Evolutionary conservation across 176 grass and related monocot species (phyloP), one percentile per base, ranked within the genome.

Genomic region (Oryza australiensis): DNA sequence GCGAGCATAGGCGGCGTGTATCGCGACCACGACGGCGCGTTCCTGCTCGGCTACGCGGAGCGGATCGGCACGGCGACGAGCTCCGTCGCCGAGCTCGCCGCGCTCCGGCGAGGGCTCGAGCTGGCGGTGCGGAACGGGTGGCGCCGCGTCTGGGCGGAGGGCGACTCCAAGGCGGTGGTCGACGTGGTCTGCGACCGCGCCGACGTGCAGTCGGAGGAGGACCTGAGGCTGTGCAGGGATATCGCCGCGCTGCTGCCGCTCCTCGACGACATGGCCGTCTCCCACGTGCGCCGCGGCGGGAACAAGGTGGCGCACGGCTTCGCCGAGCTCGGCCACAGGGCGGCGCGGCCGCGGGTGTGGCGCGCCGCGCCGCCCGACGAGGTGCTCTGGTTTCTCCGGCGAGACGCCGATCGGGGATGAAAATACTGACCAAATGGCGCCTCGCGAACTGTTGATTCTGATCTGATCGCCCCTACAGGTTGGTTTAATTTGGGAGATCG

Each of bases 1-100:
- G 94, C 91, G 72, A 97, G 94, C 80, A 97, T 97, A 65, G 89
- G 94, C 57, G 91, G 89, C 46, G 94, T 92, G 28, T 94, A 82
- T 66, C 78, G 92, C 11, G 88, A 97, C 72, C 91, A 97, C 57
- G 68, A 94, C 57, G 92, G 94, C 13, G 83, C 9, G 20, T 94
- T 97, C 83, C 53, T 94, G 62, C 85, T 94, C 10, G 94, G 91
- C 7, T 97, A 94, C 68, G 87, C 91, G n/a, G 89, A 94, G 73
- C 70, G 78, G 7, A 91, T 97, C 15, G 91, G 88, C 23, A 28
- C n/a, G 42, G 84, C 87, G 9, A 89, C 89, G 12, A 91, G 91
- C 77, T 89, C 91, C 9, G 75, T 91, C 2, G 91, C 89, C 0
- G 94, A 97, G 84, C 78, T 97, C 0, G 79, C 68, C 1, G 89